These are phyloP conservation scores for Komagataella phaffii DNA, from an alignment of 805 yeast genomes.

Conservation along the genomic window DNA sequence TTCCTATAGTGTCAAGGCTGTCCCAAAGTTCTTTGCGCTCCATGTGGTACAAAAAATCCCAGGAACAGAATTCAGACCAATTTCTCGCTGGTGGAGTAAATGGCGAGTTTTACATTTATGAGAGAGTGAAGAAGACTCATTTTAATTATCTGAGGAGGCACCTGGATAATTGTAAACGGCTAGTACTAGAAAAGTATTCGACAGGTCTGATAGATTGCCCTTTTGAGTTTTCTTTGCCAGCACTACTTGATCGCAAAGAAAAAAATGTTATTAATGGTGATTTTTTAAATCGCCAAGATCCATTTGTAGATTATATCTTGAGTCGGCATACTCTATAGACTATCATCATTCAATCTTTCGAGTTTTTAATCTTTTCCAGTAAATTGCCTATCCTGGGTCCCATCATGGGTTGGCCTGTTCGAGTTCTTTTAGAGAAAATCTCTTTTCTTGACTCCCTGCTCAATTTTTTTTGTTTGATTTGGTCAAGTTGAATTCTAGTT, in stretches of 20 bases:
- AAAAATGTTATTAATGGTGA: constrained; percentile 2
- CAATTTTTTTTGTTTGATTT: constrained; percentile 24
- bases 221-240: constrained; percentile 2
- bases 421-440: constrained; percentile 38
- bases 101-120: not conserved
- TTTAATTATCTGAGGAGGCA: not conserved
- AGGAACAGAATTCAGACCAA: not conserved
- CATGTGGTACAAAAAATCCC: not conserved
- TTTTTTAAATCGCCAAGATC: not conserved
- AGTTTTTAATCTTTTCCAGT: constrained; percentile 56
- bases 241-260: constrained; percentile 12
- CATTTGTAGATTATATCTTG: not conserved
- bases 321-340: not conserved
- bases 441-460: constrained; percentile 28
- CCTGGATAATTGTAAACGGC: not conserved
- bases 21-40: not conserved
- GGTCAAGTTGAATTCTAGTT: constrained; percentile 16
- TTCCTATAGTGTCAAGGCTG: not conserved
- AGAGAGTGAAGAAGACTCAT: not conserved
- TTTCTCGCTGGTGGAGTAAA: not conserved
- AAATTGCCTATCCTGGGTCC: constrained; percentile 75
- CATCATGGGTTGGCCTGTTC: constrained; percentile 79
- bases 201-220: not conserved
- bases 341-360: constrained; percentile 2
- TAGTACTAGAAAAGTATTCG: not conserved